Base-by-base conservation (phyloP, 441 rosid species). In the Erodium moschatum region DNA sequence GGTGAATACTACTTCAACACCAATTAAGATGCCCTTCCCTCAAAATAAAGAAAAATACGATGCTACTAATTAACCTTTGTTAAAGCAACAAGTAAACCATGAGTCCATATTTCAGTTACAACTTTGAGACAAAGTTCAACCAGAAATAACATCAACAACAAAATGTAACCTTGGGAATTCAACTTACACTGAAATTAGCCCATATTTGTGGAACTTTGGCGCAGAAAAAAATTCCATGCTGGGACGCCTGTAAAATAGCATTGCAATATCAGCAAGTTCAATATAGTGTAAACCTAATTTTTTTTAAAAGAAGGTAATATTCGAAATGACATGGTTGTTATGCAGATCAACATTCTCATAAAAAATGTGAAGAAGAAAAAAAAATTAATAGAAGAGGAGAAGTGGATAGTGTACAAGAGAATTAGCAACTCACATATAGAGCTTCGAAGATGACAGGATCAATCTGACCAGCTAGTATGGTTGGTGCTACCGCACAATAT, bases 171-270 rank as follows among this genome's bases (percentile, higher is more conserved):
- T 24, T 44, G 31, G 72, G 29, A 18, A 64, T 67, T 29, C 21
- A 70, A 81, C 97, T 88, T 77, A 92, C 98, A 63, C 78, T 78
- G 77, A 87, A 85, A 81, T 90, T 91, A 76, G 81, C 73, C 98
- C 90, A 91, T 76, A 93, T 93, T 74, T 89, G 98, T 35, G 98
- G 98, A 63, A 93, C 87, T 80, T 91, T 83, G 52, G 96, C 94
- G 80, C 77, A 84, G 78, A 90, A 89, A 78, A 90, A 93, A 24
- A 91, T 83, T 12, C 90, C 97, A 84, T 93, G 98, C 73, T 93
- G 97, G 52, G 93, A 93, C 35, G 91, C 93, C 98, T 92, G 89
- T 73, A 79, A 74, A 11, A 76, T 64, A 74, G 48, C 38, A 61
- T 65, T 65, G 54, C 66, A 24, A 58, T 35, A 9, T 69, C n/a